Base-by-base conservation (phyloP, 139 green algal species). In the Coelastrella sp. region DNA sequence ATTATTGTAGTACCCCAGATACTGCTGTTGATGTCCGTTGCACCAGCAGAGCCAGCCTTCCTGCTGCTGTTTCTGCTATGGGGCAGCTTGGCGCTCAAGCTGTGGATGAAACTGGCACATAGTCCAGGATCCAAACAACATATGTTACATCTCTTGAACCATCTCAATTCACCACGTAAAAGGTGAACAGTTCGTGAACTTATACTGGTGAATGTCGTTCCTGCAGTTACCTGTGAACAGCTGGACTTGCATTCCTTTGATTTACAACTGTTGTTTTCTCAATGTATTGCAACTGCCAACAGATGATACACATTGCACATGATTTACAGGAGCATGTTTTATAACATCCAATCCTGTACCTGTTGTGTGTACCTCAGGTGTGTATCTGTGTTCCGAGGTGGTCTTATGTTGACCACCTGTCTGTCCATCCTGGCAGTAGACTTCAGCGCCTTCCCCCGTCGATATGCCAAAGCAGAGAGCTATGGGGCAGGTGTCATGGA, bases 351-450 rank as follows among this genome's bases (percentile, higher is more conserved):
- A n/a, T n/a, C n/a, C n/a, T n/a, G n/a, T n/a, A n/a, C 25, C 72
- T 45, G 38, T 2, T 40, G 21, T 6, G 45, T 35, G 1, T 40
- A n/a, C n/a, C 66, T 13, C 89, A 94, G 89, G 53, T 92, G 89
- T 68, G 41, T 96, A 25, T 85, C 82, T 19, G 25, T 40, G n/a
- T 95, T 96, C 86, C 87, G 95, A 2, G 94, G 89, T 2, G 87
- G 86, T 9, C 84, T 96, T 25, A 95, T 98, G 90, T 48, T 96
- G 11, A 69, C 87, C 51, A 98, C 96, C 2, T 95, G 89, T 85
- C 78, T 96, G 3, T 69, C 83, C 48, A 99, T 99, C 71, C 88
- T 99, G 57, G 96, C 91, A 6, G 95, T 99, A 9, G 96, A 99
- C 86, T 99, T 98, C 84, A 81, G 64, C 11, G 90, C 90, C 23